These are phyloP conservation scores for Peronosclerospora sorghi DNA, from an alignment of 352 stramenopile species.

Conservation along the genomic window DNA sequence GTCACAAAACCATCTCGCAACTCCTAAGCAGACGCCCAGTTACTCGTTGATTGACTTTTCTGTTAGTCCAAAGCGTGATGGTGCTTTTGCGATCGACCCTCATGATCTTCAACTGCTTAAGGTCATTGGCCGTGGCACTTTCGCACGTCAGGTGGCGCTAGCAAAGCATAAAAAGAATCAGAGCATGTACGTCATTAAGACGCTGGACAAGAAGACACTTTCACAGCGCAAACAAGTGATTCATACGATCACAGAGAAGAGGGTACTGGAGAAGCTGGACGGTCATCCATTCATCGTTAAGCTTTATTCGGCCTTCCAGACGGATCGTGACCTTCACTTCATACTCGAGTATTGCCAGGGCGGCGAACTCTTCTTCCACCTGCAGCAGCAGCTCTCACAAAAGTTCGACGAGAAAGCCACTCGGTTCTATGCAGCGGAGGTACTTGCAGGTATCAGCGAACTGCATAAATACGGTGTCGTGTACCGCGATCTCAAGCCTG, in stretches of 20 bases:
- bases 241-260: constrained; percentile 75
- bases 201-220: constrained; percentile 65
- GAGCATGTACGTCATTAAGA: constrained; percentile 70
- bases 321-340: constrained; percentile 65
- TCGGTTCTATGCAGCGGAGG: constrained; percentile 69
- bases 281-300: constrained; percentile 75
- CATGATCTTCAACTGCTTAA: constrained; percentile 71
- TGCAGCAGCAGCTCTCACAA: constrained; percentile 65
- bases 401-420: constrained; percentile 55
- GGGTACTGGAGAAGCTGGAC: constrained; percentile 45
- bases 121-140: constrained; percentile 78
- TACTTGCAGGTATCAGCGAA: constrained; percentile 40
- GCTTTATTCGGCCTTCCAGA: constrained; percentile 65
- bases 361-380: constrained; percentile 77
- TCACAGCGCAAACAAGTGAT: constrained; percentile 65
- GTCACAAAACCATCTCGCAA: constrained; percentile 20
- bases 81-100: constrained; percentile 26
- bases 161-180: constrained; percentile 42
- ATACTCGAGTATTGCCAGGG: constrained; percentile 80
- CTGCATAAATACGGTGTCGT: constrained; percentile 31
- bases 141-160: constrained; percentile 71
- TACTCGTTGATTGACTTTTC: background rate
- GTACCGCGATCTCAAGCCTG: constrained; percentile 70
- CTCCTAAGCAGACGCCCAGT: constrained; percentile 4
- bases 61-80: constrained; percentile 12